Conservation (phyloP, 192 early-diverging fungal genomes). For the Backusella liffmaniae region DNA sequence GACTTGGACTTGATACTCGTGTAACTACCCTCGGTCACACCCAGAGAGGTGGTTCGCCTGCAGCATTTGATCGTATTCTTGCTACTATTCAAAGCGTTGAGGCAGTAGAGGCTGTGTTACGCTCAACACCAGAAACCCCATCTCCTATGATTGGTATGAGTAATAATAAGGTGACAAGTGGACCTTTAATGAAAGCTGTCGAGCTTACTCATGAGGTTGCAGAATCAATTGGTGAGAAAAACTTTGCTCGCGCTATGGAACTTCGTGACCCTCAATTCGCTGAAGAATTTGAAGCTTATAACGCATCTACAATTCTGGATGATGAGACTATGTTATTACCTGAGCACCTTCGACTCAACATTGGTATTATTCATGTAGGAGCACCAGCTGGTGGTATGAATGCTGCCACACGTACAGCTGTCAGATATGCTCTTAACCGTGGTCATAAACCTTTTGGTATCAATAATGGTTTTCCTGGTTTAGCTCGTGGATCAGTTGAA, state of each 20-base stretch:
- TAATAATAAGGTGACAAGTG: constrained; percentile 82
- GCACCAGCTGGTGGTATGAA: constrained; percentile 99
- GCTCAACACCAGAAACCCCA: constrained; percentile 78
- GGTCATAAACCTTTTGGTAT: constrained; percentile 88
- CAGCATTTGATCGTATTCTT: constrained; percentile 89
- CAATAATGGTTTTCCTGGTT: constrained; percentile 88
- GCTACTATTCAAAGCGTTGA: constrained; percentile 90
- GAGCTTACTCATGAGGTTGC: constrained; percentile 88
- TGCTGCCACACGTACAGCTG: constrained; percentile 87
- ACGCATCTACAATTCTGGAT: constrained; percentile 55
- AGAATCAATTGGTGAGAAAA: constrained; percentile 73
- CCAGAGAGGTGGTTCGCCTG: constrained; percentile 90
- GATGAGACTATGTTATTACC: constrained; percentile 38
- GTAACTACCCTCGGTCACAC: constrained; percentile 94
- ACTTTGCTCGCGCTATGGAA: constrained; percentile 89
- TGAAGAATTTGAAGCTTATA: constrained; percentile 59
- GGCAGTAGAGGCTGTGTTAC: constrained; percentile 92
- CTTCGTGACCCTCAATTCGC: constrained; percentile 87
- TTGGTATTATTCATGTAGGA: constrained; percentile 90
- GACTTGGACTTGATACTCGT: constrained; percentile 86
- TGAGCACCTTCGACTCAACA: constrained; percentile 61
- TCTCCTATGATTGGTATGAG: constrained; percentile 91
- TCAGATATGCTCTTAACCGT: constrained; percentile 81
- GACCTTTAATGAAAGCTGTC: constrained; percentile 92
- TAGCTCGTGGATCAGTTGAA: constrained; percentile 76